Evolutionary conservation across 2,329 filamentous ascomycete genomes (phyloP).

Genomic region (Tolypocladium album): DNA sequence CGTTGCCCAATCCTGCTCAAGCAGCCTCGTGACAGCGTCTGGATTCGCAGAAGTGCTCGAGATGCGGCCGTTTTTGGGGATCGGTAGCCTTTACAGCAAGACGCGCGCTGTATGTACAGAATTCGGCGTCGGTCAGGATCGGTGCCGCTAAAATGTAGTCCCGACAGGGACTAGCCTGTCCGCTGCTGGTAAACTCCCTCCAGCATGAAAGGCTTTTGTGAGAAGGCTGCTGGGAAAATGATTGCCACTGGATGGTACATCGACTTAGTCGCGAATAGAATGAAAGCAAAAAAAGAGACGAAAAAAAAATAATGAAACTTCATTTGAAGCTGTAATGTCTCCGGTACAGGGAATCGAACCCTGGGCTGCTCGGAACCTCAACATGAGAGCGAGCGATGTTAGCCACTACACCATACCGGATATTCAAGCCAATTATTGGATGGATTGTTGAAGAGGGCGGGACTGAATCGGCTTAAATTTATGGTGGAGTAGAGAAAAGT

Average conservation of each 20-base stretch:
- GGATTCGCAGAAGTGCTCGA: background rate
- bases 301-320: background rate
- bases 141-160: slow-evolving; percentile 11
- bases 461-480: background rate
- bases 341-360: slow-evolving; percentile 18
- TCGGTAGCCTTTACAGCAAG: background rate
- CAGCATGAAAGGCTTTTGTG: no score
- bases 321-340: background rate
- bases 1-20: background rate
- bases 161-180: background rate
- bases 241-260: no score
- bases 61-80: background rate
- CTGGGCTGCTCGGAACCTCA: slow-evolving; percentile 13
- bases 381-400: slow-evolving; percentile 21
- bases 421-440: background rate
- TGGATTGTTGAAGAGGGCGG: background rate
- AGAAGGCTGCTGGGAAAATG: no score
- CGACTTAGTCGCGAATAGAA: no score
- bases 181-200: background rate
- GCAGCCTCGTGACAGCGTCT: background rate
- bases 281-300: background rate
- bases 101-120: background rate
- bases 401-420: slow-evolving; percentile 26
- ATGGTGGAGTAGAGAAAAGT: background rate
- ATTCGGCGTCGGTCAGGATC: background rate